A percentile compares a stretch with the other conserved stretches of the same genome.
Evolutionary conservation across 306 rosid genomes (phyloP).

Genomic region (Myrica gale): DNA sequence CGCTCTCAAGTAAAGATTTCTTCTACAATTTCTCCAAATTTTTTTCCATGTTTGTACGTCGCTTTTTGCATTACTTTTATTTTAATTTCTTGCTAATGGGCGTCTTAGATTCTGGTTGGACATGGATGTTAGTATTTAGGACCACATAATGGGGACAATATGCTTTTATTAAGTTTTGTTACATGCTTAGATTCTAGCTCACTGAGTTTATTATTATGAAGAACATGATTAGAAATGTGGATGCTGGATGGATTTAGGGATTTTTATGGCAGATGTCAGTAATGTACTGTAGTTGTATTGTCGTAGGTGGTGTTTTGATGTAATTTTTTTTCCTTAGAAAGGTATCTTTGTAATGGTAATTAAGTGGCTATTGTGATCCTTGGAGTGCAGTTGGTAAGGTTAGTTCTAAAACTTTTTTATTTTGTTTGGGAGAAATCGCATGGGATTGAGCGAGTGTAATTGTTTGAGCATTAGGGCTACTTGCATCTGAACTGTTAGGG

Average conservation of each 20-base stretch:
- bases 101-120: not conserved
- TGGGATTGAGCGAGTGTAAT: constrained; percentile 3
- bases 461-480: constrained; percentile 3
- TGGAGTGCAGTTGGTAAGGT: not conserved
- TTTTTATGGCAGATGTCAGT: not conserved
- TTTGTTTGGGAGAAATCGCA: not conserved
- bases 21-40: not conserved
- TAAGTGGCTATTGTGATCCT: not conserved
- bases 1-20: constrained; percentile 78
- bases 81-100: constrained; percentile 2
- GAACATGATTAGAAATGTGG: not conserved
- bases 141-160: constrained; percentile 4
- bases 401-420: not conserved
- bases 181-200: not conserved
- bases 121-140: not conserved
- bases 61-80: constrained; percentile 1
- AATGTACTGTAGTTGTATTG: not conserved
- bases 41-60: not conserved
- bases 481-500: not conserved
- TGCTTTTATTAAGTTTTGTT: not conserved
- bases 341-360: not conserved
- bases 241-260: not conserved
- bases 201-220: not conserved
- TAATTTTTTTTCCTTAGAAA: not conserved
- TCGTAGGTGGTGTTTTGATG: not conserved